Evolutionary conservation across 495 filamentous ascomycete genomes (phyloP).

Genomic region (Penicillium argentinense): DNA sequence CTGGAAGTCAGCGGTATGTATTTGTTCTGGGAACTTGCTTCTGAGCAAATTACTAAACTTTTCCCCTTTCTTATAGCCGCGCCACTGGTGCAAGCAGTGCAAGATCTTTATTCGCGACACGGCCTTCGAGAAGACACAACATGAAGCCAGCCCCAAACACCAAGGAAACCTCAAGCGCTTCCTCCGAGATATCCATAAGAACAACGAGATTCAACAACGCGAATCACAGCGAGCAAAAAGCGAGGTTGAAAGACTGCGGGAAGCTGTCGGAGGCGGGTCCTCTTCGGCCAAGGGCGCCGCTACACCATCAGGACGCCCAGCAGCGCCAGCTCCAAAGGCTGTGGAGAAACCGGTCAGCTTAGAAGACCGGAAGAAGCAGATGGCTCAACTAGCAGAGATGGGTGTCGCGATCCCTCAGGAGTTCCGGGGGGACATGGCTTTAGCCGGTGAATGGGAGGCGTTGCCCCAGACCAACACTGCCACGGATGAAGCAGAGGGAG

Average conservation of each 20-base stretch:
- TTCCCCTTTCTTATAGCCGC: conserved; percentile 50
- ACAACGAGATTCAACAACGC: conserved; percentile 71
- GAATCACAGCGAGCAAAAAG: conserved; percentile 79
- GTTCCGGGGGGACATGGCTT: conserved; percentile 73
- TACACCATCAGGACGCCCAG: conserved; percentile 25
- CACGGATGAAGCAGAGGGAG: conserved; percentile 42
- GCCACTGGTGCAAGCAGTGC: conserved; percentile 98
- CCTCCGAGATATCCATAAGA: conserved; percentile 80
- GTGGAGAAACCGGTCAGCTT: conserved; percentile 45
- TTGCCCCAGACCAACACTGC: conserved; percentile 55
- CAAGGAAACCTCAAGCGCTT: conserved; percentile 88
- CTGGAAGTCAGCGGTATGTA: conserved; percentile 90
- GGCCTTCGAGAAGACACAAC: conserved; percentile 81
- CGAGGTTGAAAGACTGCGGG: conserved; percentile 85
- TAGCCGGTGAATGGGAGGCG: conserved; percentile 89
- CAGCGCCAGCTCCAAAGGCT: conserved; percentile 21
- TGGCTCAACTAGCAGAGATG: conserved; percentile 83
- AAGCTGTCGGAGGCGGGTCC: conserved; percentile 57
- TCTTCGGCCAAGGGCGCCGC: conserved; percentile 22
- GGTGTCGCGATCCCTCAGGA: conserved; percentile 84
- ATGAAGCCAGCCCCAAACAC: conserved; percentile 87
- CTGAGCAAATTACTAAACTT: background rate
- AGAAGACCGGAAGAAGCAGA: conserved; percentile 77
- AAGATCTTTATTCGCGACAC: conserved; percentile 89
- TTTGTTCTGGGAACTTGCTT: background rate